Conservation (phyloP, 1,139 yeast species). For the Maudiozyma humilis region DNA sequence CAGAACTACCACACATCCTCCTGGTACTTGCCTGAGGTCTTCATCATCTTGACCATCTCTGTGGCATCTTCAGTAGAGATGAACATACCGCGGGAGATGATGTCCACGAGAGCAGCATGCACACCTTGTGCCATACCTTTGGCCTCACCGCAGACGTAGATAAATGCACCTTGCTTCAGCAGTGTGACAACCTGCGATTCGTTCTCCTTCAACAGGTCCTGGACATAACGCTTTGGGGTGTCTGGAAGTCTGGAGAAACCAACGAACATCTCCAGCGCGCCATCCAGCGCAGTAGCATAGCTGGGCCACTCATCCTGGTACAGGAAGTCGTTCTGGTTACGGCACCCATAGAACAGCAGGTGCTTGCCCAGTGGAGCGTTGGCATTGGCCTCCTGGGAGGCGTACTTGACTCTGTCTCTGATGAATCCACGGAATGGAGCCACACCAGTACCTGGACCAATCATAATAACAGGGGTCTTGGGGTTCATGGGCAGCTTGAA, state of each 20-base stretch:
- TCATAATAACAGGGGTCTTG: conserved; percentile 74
- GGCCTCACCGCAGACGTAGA: conserved; percentile 97
- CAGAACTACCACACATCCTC: conserved; percentile 92
- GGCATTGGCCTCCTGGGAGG: conserved; percentile 36
- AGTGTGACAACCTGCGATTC: conserved; percentile 49
- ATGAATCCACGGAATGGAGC: conserved; percentile 95
- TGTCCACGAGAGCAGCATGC: conserved; percentile 56
- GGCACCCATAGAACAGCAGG: conserved; percentile 77
- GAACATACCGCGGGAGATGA: conserved; percentile 46
- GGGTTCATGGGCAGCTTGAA: conserved; percentile 89
- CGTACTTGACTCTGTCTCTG: conserved; percentile 64
- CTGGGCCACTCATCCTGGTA: conserved; percentile 82
- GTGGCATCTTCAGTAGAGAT: conserved; percentile 61
- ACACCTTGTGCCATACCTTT: conserved; percentile 93
- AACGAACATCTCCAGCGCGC: conserved; percentile 58
- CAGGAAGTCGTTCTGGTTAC: conserved; percentile 69
- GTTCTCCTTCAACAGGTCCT: conserved; percentile 61
- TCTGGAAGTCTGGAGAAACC: conserved; percentile 78
- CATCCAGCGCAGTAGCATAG: conserved; percentile 57
- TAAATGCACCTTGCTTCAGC: conserved; percentile 68
- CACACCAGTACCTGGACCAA: conserved; percentile 98
- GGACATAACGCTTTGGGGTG: conserved; percentile 75
- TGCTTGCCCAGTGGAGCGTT: conserved; percentile 53
- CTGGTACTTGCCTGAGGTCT: conserved; percentile 82
- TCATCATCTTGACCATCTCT: conserved; percentile 70